Evolutionary conservation across 1,284 basidiomycete species (phyloP).

Genomic region (Coniferiporia weirii): DNA sequence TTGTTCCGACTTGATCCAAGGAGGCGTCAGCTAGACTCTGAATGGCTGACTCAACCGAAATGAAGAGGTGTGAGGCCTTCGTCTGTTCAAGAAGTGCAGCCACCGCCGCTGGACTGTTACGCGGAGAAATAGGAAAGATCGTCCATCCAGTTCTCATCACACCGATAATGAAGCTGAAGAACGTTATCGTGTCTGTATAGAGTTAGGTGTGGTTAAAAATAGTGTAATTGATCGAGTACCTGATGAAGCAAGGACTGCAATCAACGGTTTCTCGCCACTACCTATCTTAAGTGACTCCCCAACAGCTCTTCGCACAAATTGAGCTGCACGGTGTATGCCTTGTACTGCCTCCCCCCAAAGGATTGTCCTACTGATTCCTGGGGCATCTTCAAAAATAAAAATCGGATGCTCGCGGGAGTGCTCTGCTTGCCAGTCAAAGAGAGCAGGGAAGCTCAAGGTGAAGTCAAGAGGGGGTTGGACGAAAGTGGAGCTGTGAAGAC

Average conservation of each 20-base stretch:
- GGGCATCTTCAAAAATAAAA: slow-evolving; percentile 26
- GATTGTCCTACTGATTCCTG: slow-evolving; percentile 17
- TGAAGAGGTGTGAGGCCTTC: slow-evolving; percentile 4
- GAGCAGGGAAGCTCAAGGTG: slow-evolving; percentile 30
- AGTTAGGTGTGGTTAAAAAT: neutral
- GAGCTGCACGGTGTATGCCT: slow-evolving; percentile 22
- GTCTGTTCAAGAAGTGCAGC: slow-evolving; percentile 25
- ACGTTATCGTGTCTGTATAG: slow-evolving; percentile 18
- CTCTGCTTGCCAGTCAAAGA: slow-evolving; percentile 32
- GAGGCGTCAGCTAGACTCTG: neutral
- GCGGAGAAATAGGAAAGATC: slow-evolving; percentile 28
- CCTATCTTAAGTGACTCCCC: neutral
- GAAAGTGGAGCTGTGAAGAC: slow-evolving; percentile 22
- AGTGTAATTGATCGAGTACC: neutral
- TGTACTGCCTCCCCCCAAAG: slow-evolving; percentile 26
- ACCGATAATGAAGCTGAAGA: slow-evolving; percentile 9
- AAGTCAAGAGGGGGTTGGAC: slow-evolving; percentile 31
- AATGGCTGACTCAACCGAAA: slow-evolving; percentile 1
- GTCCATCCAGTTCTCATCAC: slow-evolving; percentile 15
- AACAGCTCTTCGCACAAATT: neutral
- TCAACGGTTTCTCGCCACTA: neutral
- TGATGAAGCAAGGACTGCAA: slow-evolving; percentile 21
- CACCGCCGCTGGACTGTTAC: slow-evolving; percentile 29
- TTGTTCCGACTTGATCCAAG: neutral
- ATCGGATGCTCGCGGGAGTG: slow-evolving; percentile 32